Conservation (phyloP, 257 asterid genomes). For the Solanum peruvianum region DNA sequence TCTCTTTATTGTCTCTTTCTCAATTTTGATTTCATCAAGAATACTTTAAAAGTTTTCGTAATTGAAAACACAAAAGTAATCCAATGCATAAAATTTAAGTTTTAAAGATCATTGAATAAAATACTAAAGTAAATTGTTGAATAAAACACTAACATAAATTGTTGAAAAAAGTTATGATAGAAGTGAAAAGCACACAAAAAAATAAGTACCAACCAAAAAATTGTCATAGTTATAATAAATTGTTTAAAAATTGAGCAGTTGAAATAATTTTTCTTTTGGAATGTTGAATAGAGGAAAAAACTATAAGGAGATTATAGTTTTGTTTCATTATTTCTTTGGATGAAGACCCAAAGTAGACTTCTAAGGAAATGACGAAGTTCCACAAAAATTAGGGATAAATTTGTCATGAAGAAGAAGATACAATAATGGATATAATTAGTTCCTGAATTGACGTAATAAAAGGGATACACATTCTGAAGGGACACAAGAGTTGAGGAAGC, state of each 20-base stretch:
- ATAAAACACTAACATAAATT: background rate
- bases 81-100: background rate
- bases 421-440: background rate
- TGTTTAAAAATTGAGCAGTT: background rate
- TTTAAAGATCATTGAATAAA: background rate
- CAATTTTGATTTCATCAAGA: background rate
- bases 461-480: background rate
- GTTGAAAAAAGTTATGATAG: background rate
- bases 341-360: background rate
- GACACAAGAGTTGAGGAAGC: background rate
- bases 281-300: background rate
- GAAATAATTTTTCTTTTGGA: background rate
- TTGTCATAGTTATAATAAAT: background rate
- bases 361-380: too few relatives aligned
- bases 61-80: background rate
- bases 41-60: too few relatives aligned
- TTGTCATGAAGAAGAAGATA: background rate
- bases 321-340: background rate
- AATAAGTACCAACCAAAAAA: background rate
- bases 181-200: background rate
- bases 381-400: background rate
- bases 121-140: background rate
- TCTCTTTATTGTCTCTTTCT: background rate
- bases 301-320: too few relatives aligned
- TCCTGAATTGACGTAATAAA: background rate